These are phyloP conservation scores for Pleurotus ostreatus DNA, from an alignment of 768 basidiomycete genomes.

Conservation along the genomic window DNA sequence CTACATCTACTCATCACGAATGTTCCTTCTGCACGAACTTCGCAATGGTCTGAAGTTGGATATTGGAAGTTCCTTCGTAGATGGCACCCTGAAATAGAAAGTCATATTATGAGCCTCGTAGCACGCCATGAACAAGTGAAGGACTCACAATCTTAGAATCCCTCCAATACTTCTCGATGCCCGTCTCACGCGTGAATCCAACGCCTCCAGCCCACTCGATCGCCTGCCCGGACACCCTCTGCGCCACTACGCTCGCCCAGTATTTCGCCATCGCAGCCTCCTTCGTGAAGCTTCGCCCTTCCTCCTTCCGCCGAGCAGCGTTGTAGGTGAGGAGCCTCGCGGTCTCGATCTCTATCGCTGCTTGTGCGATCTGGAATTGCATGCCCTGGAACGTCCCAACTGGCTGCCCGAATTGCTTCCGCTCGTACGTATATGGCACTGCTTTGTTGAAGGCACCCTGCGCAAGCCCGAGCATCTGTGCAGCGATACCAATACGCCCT, in stretches of 20 bases:
- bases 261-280: slow-evolving; percentile 99
- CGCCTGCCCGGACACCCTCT: slow-evolving; percentile 80
- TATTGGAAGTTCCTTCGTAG: slow-evolving; percentile 96
- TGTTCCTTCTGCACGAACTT: slow-evolving; percentile 87
- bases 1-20: slow-evolving; percentile 36
- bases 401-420: slow-evolving; percentile 91
- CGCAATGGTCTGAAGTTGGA: slow-evolving; percentile 94
- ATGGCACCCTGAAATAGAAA: slow-evolving; percentile 63
- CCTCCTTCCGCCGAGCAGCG: slow-evolving; percentile 91
- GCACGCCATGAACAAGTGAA: not conserved
- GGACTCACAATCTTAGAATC: slow-evolving; percentile 86
- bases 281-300: slow-evolving; percentile 79
- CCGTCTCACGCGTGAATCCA: slow-evolving; percentile 90
- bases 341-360: slow-evolving; percentile 85
- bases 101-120: no score
- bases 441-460: slow-evolving; percentile 96
- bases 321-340: slow-evolving; percentile 94
- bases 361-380: slow-evolving; percentile 90
- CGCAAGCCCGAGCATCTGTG: slow-evolving; percentile 97
- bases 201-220: slow-evolving; percentile 97
- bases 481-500: slow-evolving; percentile 96
- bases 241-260: slow-evolving; percentile 84
- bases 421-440: slow-evolving; percentile 92
- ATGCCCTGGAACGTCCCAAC: slow-evolving; percentile 96
- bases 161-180: slow-evolving; percentile 95